These are phyloP conservation scores for Coniophora puteana DNA, from an alignment of 1,284 basidiomycete genomes.

Conservation along the genomic window DNA sequence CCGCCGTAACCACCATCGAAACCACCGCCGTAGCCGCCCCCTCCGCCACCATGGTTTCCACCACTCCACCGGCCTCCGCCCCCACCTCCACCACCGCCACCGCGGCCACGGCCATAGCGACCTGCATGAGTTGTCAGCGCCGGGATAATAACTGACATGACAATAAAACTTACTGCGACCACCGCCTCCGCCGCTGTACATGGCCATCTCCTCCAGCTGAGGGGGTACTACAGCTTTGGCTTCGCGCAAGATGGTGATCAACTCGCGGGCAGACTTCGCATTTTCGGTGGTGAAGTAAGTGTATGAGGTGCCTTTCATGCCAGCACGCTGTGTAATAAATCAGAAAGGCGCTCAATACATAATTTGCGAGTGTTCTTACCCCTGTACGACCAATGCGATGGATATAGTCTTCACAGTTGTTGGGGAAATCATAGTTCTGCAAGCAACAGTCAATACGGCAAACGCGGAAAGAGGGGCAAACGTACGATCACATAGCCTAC, in stretches of 20 bases:
- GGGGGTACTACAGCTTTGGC: constrained; percentile 87
- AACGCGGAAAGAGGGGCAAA: constrained; percentile 18
- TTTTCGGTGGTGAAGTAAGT: constrained; percentile 98
- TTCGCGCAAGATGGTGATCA: constrained; percentile 86
- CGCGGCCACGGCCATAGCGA: constrained; percentile 53
- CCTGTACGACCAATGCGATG: constrained; percentile 92
- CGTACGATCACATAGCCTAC: constrained; percentile 89
- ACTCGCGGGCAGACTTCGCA: constrained; percentile 90
- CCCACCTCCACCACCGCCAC: constrained; percentile 47
- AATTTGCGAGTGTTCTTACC: constrained; percentile 37
- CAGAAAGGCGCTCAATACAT: constrained; percentile 1
- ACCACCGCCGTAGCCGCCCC: constrained; percentile 36
- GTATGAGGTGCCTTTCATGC: constrained; percentile 87
- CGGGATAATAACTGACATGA: background rate
- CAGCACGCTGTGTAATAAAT: constrained; percentile 75
- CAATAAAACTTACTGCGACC: constrained; percentile 56
- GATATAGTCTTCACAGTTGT: constrained; percentile 94
- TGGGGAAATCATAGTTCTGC: constrained; percentile 96
- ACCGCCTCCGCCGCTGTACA: constrained; percentile 77
- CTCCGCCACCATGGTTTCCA: constrained; percentile 34
- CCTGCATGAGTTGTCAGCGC: constrained; percentile 30
- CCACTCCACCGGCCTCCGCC: constrained; percentile 37
- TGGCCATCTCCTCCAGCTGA: constrained; percentile 91
- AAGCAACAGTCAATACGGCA: constrained; percentile 20
- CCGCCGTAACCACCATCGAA: constrained; percentile 36